These are phyloP conservation scores for Backusella macrospora DNA, from an alignment of 192 early-diverging fungal genomes.

Conservation along the genomic window DNA sequence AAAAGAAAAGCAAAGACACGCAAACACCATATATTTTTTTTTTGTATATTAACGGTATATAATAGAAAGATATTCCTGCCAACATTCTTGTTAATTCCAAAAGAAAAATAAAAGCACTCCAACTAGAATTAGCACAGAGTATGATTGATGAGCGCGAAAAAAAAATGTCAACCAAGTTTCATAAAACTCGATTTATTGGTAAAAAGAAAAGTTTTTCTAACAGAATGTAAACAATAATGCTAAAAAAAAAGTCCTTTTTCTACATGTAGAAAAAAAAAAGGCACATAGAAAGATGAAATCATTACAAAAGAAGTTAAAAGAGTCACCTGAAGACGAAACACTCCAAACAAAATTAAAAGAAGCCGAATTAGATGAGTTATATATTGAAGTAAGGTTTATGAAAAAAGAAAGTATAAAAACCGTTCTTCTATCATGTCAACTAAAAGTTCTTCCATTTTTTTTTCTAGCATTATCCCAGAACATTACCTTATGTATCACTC, in stretches of 20 bases:
- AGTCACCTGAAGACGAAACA: not conserved
- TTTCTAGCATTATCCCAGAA: slow-evolving; percentile 13
- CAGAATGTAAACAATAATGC: too few relatives aligned
- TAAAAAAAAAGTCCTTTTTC: not conserved
- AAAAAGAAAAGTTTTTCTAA: too few relatives aligned
- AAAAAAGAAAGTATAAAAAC: too few relatives aligned
- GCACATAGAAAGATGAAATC: not conserved
- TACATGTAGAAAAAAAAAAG: slow-evolving; percentile 25
- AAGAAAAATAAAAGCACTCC: slow-evolving; percentile 17
- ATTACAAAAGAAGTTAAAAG: not conserved
- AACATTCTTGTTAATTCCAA: not conserved
- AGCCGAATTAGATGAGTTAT: not conserved
- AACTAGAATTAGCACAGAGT: slow-evolving; percentile 21
- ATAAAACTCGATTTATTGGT: slow-evolving; percentile 16
- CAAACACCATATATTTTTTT: too few relatives aligned
- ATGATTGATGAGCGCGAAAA: slow-evolving; percentile 19
- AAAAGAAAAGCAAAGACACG: too few relatives aligned
- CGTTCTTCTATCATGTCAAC: too few relatives aligned
- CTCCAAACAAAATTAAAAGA: not conserved
- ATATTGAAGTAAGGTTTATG: slow-evolving; percentile 6
- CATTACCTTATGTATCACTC: slow-evolving; percentile 14
- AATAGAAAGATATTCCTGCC: slow-evolving; percentile 9
- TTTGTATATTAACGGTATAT: too few relatives aligned
- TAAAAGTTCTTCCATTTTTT: too few relatives aligned
- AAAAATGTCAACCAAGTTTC: slow-evolving; percentile 3